A percentile compares a stretch with the other conserved stretches of the same genome.
Evolutionary conservation across 495 filamentous ascomycete genomes (phyloP).

Genomic region (Talaromyces nanjingensis): DNA sequence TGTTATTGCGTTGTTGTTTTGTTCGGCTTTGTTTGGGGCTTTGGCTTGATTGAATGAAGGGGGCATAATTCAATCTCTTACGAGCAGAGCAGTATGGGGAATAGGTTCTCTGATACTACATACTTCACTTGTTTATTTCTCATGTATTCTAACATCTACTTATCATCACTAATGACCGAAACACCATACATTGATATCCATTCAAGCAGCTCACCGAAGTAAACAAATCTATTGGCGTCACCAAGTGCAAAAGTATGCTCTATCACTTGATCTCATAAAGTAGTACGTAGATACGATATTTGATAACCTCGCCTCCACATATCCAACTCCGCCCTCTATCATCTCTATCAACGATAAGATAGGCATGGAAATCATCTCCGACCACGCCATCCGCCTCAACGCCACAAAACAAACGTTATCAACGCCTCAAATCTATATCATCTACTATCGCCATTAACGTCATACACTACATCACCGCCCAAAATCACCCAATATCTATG

Average conservation of each 20-base stretch:
- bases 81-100: too few species aligned
- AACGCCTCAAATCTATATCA: not conserved
- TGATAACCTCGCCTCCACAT: not conserved
- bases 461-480: not conserved
- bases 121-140: not conserved
- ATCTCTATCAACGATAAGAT: not conserved
- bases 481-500: not conserved
- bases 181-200: not conserved
- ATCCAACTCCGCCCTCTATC: not conserved
- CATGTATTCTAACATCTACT: not conserved
- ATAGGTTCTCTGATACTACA: too few species aligned
- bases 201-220: too few species aligned
- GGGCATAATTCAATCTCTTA: too few species aligned
- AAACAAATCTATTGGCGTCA: too few species aligned
- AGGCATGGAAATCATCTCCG: not conserved
- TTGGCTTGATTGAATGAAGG: conserved; percentile 11
- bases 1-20: conserved; percentile 30
- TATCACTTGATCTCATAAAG: too few species aligned
- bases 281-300: too few species aligned
- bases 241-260: too few species aligned
- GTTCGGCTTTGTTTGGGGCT: conserved; percentile 25
- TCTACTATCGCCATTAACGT: not conserved
- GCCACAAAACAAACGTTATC: not conserved
- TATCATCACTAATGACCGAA: not conserved
- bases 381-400: not conserved